Evolutionary conservation across 192 early-diverging fungal species (phyloP), one percentile per base, ranked within the genome.

Genomic region (Backusella tarrabulga): DNA sequence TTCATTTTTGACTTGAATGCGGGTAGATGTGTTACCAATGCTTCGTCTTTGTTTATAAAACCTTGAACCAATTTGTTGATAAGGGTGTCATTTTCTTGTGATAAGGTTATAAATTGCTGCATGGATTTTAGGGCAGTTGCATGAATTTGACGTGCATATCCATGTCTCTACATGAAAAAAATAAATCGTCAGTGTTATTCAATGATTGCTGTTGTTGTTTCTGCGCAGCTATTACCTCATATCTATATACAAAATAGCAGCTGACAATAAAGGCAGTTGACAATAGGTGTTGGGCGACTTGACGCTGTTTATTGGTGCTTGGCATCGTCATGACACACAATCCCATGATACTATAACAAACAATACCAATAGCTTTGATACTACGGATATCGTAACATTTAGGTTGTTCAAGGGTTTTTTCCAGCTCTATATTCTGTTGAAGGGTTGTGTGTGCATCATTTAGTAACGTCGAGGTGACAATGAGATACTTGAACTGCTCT

Each of bases 401-500:
- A 63, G 56, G 11, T 29, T 63, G 56, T 14, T 29, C 56, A 63
- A 63, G 26, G 21, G 11, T 63, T 26, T 63, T 26, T 5, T 63
- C 56, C 21, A 63, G 3, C 1, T 63, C 26, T 2, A 63, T 63
- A 11, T 63, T 23, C 8, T 23, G 23, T 29, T 63, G 56, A 4
- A 23, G 11, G 56, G 56, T 29, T 63, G 23, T 29, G 3, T 63
- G 56, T 63, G 56, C 21, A 63, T 63, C 23, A 1, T 85, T 89
- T 6, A 89, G 69, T 60, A 87, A 80, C 17, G 85, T 82, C 4
- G 88, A 89, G 6, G 89, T 86, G 34, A 84, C 87, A 23, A 90
- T 85, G 23, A 88, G 74, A 60, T 90, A 90, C 68, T 87, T 88
- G 72, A 90, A 90, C 0, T 87, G 84, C 60, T 90, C 89, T 75